A percentile compares a stretch with the other conserved stretches of the same genome.
These are phyloP conservation scores for Hydrangea macrophylla DNA, from an alignment of 148 eudicot species.

Conservation along the genomic window DNA sequence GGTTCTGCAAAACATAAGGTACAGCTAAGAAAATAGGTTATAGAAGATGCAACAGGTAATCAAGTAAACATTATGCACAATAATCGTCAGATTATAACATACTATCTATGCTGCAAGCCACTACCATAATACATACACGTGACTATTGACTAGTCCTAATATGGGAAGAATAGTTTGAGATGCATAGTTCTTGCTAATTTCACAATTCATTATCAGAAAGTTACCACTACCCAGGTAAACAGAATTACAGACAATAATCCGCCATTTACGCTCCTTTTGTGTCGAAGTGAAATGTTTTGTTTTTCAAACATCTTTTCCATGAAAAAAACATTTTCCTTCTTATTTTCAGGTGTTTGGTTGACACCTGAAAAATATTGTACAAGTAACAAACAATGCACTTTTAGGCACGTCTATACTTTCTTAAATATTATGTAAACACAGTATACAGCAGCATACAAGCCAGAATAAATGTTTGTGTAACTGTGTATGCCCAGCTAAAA, in stretches of 20 bases:
- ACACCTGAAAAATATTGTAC: no score
- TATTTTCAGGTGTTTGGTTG: no score
- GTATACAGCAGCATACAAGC: no score
- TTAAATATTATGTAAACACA: no score
- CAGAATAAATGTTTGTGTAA: no score
- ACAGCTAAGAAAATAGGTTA: background rate
- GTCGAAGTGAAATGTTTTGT: no score
- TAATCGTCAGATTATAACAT: background rate
- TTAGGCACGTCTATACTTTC: no score
- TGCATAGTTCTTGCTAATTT: background rate
- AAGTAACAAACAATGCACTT: no score
- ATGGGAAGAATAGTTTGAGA: background rate
- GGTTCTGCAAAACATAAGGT: constrained; percentile 57
- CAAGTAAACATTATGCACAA: background rate
- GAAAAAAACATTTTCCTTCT: no score
- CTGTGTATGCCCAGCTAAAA: no score
- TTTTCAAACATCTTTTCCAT: no score
- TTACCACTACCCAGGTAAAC: background rate
- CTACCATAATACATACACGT: background rate
- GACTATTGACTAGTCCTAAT: background rate
- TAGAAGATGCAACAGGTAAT: background rate
- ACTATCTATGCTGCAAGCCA: background rate
- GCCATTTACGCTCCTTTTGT: no score
- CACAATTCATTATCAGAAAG: background rate
- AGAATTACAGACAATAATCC: background rate